Conservation (phyloP, 2,329 filamentous ascomycete genomes). For the Fusarium compactum region DNA sequence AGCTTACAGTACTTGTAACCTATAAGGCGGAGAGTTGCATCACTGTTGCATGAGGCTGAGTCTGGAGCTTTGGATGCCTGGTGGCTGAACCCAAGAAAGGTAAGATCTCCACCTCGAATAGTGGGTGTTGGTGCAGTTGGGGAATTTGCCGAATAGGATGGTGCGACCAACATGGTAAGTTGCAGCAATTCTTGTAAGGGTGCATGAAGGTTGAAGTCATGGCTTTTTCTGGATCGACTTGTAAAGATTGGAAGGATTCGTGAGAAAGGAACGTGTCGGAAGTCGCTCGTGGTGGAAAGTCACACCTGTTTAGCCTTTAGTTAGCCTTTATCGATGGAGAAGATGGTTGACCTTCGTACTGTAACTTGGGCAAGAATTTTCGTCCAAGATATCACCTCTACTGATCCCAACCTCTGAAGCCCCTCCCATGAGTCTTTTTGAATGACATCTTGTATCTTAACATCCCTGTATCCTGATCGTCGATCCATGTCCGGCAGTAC, state of each 20-base stretch:
- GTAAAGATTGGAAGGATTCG: neutral
- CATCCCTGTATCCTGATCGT: slow-evolving; percentile 8
- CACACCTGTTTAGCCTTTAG: neutral
- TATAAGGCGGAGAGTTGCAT: neutral
- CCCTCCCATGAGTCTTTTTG: neutral
- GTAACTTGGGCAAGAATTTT: neutral
- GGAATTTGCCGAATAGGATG: slow-evolving; percentile 4
- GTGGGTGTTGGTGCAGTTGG: neutral
- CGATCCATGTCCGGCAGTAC: neutral
- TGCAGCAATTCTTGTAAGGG: neutral
- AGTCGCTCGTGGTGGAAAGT: neutral
- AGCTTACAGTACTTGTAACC: neutral
- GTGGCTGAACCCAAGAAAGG: slow-evolving; percentile 19
- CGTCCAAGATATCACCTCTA: no score
- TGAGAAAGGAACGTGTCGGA: neutral
- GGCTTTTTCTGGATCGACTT: neutral
- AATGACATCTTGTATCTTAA: neutral
- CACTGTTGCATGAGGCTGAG: slow-evolving; percentile 29
- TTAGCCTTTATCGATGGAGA: neutral
- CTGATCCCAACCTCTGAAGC: neutral
- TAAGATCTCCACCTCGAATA: slow-evolving; percentile 9
- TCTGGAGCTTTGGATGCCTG: slow-evolving; percentile 30
- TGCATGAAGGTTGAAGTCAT: neutral
- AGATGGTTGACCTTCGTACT: no score
- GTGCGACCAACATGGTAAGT: neutral